Conservation (phyloP, 257 asterid species). For the Solanum rostratum region DNA sequence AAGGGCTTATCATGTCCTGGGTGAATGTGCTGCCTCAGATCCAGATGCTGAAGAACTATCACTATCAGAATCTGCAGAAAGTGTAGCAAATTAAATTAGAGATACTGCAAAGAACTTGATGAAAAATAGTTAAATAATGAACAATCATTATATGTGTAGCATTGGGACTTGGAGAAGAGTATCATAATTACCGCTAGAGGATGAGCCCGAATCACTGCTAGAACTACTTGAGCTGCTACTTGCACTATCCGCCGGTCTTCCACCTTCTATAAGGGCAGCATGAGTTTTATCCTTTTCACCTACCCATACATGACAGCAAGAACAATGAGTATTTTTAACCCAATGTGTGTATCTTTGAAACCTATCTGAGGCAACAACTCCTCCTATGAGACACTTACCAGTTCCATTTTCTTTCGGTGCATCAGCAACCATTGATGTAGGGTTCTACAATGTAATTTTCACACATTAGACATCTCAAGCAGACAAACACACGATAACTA, state of each 20-base stretch:
- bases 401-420: neutral
- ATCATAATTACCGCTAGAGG: conserved; percentile 58
- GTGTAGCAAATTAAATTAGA: neutral
- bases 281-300: conserved; percentile 29
- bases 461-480: neutral
- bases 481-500: neutral
- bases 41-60: conserved; percentile 68
- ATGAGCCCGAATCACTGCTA: conserved; percentile 87
- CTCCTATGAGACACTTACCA: conserved; percentile 1
- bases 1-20: conserved; percentile 23
- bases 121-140: neutral
- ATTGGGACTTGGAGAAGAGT: neutral
- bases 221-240: conserved; percentile 91
- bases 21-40: conserved; percentile 52
- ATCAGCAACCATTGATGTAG: neutral
- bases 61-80: conserved; percentile 59
- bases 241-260: conserved; percentile 25
- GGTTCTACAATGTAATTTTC: neutral
- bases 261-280: conserved; percentile 24
- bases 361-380: neutral
- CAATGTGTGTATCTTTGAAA: neutral
- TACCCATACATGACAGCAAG: conserved; percentile 6
- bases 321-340: neutral
- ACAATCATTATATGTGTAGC: neutral
- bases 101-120: neutral